Conservation (phyloP, 495 filamentous ascomycete species). For the Lindgomyces ingoldianus region DNA sequence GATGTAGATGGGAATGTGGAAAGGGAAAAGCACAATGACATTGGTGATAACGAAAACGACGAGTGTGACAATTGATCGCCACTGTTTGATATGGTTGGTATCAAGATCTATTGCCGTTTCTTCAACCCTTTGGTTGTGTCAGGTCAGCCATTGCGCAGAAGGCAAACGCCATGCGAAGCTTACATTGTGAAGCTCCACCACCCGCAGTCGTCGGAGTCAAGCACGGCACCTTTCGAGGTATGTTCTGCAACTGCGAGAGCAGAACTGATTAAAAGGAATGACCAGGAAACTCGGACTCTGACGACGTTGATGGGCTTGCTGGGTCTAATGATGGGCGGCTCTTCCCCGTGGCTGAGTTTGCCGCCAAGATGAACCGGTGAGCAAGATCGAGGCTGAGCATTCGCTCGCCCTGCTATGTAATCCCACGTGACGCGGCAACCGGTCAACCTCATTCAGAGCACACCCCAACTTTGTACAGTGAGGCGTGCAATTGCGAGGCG, state of each 20-base stretch:
- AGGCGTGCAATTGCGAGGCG: too few relatives aligned
- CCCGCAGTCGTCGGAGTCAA: neutral
- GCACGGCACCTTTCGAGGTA: neutral
- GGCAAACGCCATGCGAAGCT: neutral
- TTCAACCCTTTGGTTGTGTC: neutral
- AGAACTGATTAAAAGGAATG: neutral
- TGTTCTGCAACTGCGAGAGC: neutral
- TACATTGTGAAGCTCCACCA: neutral
- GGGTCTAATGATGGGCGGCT: neutral
- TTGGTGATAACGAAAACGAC: constrained; percentile 65
- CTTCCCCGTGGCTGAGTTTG: neutral
- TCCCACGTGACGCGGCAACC: neutral
- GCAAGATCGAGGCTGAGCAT: neutral
- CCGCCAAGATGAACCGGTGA: neutral
- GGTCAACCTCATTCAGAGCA: too few relatives aligned
- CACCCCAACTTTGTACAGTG: too few relatives aligned
- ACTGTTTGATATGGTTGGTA: constrained; percentile 53
- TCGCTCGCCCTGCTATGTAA: neutral
- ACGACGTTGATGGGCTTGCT: neutral
- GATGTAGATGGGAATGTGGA: constrained; percentile 58
- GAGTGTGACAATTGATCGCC: constrained; percentile 65
- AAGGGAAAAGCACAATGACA: constrained; percentile 64
- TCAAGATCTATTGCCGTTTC: neutral
- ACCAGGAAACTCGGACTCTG: neutral
- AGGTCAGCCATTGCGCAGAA: neutral